Percentiles rank a stretch among this genome's conserved stretches.
phyloP scores from a whole-genome alignment of 495 filamentous ascomycete species.

The Acidiella bohemica region DNA sequence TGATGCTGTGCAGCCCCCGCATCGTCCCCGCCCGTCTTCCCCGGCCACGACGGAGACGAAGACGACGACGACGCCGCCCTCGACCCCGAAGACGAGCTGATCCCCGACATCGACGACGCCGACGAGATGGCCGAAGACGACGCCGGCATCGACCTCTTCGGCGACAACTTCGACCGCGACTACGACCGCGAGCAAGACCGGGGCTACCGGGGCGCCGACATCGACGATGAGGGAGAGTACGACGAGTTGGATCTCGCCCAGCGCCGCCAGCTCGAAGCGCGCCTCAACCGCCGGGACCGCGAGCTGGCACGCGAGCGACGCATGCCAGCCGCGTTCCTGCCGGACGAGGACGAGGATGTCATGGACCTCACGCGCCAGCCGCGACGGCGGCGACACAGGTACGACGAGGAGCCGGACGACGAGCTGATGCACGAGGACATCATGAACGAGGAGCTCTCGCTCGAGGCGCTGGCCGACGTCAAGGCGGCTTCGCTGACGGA shows the following conservation, averaged over 20 bases:
- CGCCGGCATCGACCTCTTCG: slow-evolving; percentile 85
- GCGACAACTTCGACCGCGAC: slow-evolving; percentile 76
- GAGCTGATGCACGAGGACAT: slow-evolving; percentile 78
- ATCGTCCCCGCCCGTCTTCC: slow-evolving; percentile 44
- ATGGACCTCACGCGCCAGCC: slow-evolving; percentile 72
- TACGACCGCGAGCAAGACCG: slow-evolving; percentile 51
- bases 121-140: slow-evolving; percentile 96
- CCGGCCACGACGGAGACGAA: slow-evolving; percentile 42
- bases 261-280: slow-evolving; percentile 69
- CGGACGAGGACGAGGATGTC: slow-evolving; percentile 73
- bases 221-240: slow-evolving; percentile 72
- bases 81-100: slow-evolving; percentile 58
- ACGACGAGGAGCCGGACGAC: slow-evolving; percentile 87
- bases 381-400: slow-evolving; percentile 65
- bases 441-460: slow-evolving; percentile 84
- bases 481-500: slow-evolving; percentile 84
- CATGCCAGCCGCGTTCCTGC: slow-evolving; percentile 73
- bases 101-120: slow-evolving; percentile 77
- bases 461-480: slow-evolving; percentile 83
- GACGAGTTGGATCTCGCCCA: slow-evolving; percentile 54
- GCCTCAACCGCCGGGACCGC: slow-evolving; percentile 69
- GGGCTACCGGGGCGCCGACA: slow-evolving; percentile 55
- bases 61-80: slow-evolving; percentile 61
- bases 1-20: slow-evolving; percentile 30
- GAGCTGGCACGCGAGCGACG: slow-evolving; percentile 60